Percentiles rank a stretch among this genome's conserved stretches.
phyloP scores from a whole-genome alignment of 1,284 basidiomycete species.

The Neonothopanus nambi region DNA sequence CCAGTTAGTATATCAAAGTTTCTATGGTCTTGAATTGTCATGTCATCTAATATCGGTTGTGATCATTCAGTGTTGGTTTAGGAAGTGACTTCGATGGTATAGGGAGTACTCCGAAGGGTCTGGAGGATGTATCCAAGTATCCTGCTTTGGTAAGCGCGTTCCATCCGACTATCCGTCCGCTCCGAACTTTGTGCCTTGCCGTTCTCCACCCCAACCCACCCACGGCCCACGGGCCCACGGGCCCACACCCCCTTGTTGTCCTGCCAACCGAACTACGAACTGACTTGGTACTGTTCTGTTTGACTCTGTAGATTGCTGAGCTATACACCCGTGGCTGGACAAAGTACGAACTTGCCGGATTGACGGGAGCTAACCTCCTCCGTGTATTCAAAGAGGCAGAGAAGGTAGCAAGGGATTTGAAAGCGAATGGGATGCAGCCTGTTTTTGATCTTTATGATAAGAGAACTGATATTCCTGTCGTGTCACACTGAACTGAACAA shows the following conservation, averaged over 20 bases:
- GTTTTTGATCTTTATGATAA: slow-evolving; percentile 64
- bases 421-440: slow-evolving; percentile 52
- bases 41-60: too few species aligned
- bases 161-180: not conserved
- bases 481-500: too few species aligned
- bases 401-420: slow-evolving; percentile 58
- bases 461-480: slow-evolving; percentile 51
- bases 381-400: slow-evolving; percentile 79
- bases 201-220: not conserved
- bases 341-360: slow-evolving; percentile 71
- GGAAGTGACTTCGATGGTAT: slow-evolving; percentile 86
- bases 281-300: slow-evolving; percentile 1
- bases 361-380: slow-evolving; percentile 83
- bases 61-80: slow-evolving; percentile 57
- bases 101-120: slow-evolving; percentile 46
- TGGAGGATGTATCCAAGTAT: slow-evolving; percentile 76
- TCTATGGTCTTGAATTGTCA: not conserved
- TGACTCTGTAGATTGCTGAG: slow-evolving; percentile 72
- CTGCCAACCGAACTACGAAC: not conserved
- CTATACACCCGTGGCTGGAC: slow-evolving; percentile 82
- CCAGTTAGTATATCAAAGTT: slow-evolving; percentile 60
- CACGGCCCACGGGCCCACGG: too few species aligned
- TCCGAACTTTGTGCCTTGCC: not conserved
- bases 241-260: not conserved
- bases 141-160: slow-evolving; percentile 57